These are phyloP conservation scores for Excoecaria agallocha DNA, from an alignment of 345 rosid genomes.

Conservation along the genomic window DNA sequence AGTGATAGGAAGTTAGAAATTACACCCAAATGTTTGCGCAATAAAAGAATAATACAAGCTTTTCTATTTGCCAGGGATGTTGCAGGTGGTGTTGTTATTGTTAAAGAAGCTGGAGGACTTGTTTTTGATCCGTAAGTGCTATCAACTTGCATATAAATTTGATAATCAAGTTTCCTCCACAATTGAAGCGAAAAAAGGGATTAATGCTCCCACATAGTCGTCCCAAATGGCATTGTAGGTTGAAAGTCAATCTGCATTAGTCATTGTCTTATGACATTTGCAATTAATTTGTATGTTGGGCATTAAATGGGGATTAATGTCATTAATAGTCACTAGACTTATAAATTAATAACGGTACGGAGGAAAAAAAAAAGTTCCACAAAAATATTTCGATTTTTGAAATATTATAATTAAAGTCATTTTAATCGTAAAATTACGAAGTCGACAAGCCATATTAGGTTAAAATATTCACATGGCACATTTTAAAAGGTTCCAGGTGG, in stretches of 20 bases:
- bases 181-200: not conserved
- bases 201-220: not conserved
- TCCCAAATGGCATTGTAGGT: not conserved
- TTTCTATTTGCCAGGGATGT: constrained; percentile 64
- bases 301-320: not conserved
- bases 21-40: not conserved
- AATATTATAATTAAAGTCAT: no score
- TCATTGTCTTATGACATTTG: not conserved
- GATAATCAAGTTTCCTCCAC: not conserved
- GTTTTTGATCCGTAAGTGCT: constrained; percentile 86
- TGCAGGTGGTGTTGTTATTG: constrained; percentile 83
- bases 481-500: no score
- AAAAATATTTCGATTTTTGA: no score
- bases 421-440: no score
- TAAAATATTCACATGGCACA: no score
- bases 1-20: no score
- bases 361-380: no score
- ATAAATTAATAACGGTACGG: no score
- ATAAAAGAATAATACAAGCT: constrained; percentile 4
- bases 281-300: not conserved
- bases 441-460: no score
- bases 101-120: constrained; percentile 89
- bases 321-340: no score
- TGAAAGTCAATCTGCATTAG: not conserved
- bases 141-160: not conserved